Percentiles rank a stretch among this genome's conserved stretches.
Evolutionary conservation across 2,329 filamentous ascomycete species (phyloP).

Genomic region (Clonostachys rosea): DNA sequence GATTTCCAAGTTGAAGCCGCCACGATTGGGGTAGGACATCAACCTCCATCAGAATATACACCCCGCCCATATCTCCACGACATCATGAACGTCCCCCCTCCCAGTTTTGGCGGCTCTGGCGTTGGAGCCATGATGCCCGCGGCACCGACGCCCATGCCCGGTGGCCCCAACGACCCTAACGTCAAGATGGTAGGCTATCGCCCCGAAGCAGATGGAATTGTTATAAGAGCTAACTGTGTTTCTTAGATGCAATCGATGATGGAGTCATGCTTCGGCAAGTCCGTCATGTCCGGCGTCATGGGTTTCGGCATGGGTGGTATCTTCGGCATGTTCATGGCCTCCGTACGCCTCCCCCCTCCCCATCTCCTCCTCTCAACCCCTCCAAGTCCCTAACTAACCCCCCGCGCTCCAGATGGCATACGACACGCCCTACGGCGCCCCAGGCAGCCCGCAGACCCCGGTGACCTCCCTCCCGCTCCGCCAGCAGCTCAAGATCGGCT

Average conservation of each 20-base stretch:
- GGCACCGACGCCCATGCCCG: slow-evolving; percentile 6
- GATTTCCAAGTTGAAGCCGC: slow-evolving; percentile 4
- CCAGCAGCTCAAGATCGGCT: slow-evolving; percentile 78
- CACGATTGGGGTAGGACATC: too few relatives aligned
- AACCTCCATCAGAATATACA: slow-evolving; percentile 1
- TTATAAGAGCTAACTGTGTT: background rate
- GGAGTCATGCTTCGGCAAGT: slow-evolving; percentile 90
- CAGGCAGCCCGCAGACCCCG: slow-evolving; percentile 31
- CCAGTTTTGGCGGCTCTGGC: slow-evolving; percentile 10
- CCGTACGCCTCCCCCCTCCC: slow-evolving; percentile 49
- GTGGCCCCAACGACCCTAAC: slow-evolving; percentile 36
- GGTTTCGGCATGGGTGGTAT: slow-evolving; percentile 91
- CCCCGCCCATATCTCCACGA: slow-evolving; percentile 6
- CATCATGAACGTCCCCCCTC: slow-evolving; percentile 32
- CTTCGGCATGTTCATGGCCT: slow-evolving; percentile 97
- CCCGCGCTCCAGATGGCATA: slow-evolving; percentile 76
- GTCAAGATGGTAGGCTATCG: slow-evolving; percentile 38
- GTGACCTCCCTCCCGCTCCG: slow-evolving; percentile 68
- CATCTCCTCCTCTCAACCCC: background rate
- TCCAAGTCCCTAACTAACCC: background rate
- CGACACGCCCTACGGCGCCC: slow-evolving; percentile 76
- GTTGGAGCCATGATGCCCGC: too few relatives aligned
- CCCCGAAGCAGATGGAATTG: background rate
- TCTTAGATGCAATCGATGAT: slow-evolving; percentile 69
- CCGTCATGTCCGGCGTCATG: slow-evolving; percentile 84